Evolutionary conservation across 2,329 filamentous ascomycete genomes (phyloP).

Genomic region (Colletotrichum echinochloae): DNA sequence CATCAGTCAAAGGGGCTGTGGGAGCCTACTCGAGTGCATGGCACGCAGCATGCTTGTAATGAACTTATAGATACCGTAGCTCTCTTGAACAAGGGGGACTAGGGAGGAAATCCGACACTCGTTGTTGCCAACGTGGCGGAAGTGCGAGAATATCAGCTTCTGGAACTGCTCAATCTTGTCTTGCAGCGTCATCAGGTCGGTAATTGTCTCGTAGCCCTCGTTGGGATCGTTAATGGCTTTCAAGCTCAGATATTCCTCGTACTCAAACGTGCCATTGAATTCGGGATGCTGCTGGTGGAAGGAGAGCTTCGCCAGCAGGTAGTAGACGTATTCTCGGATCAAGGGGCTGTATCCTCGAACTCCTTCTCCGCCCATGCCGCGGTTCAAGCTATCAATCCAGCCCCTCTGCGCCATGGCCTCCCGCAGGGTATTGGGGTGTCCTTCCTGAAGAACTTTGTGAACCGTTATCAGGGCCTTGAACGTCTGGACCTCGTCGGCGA

Average conservation of each 20-base stretch:
- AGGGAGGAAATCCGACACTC: conserved; percentile 96
- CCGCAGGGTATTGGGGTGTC: conserved; percentile 86
- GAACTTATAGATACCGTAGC: conserved; percentile 99
- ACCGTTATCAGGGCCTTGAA: conserved; percentile 98
- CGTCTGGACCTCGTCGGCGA: conserved; percentile 97
- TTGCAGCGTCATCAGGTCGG: conserved; percentile 94
- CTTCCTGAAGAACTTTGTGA: conserved; percentile 97
- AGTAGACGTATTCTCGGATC: conserved; percentile 97
- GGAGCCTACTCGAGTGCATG: conserved; percentile 87
- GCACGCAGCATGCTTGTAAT: conserved; percentile 99
- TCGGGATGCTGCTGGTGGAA: conserved; percentile 97
- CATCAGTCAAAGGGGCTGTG: background rate
- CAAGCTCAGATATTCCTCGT: conserved; percentile 97
- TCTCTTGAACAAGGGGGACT: conserved; percentile 94
- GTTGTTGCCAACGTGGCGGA: conserved; percentile 90
- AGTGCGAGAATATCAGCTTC: conserved; percentile 98
- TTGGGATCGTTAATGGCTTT: conserved; percentile 99
- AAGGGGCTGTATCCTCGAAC: conserved; percentile 90
- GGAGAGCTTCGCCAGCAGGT: conserved; percentile 91
- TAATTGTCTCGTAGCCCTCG: conserved; percentile 96
- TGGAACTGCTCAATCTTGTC: conserved; percentile 99
- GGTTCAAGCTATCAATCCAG: conserved; percentile 93
- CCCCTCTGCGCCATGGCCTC: conserved; percentile 89
- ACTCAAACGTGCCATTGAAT: conserved; percentile 99
- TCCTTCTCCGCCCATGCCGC: conserved; percentile 85